A percentile compares a stretch with the other conserved stretches of the same genome.
phyloP scores from a whole-genome alignment of 2,329 filamentous ascomycete genomes.

The Boeremia exigua region DNA sequence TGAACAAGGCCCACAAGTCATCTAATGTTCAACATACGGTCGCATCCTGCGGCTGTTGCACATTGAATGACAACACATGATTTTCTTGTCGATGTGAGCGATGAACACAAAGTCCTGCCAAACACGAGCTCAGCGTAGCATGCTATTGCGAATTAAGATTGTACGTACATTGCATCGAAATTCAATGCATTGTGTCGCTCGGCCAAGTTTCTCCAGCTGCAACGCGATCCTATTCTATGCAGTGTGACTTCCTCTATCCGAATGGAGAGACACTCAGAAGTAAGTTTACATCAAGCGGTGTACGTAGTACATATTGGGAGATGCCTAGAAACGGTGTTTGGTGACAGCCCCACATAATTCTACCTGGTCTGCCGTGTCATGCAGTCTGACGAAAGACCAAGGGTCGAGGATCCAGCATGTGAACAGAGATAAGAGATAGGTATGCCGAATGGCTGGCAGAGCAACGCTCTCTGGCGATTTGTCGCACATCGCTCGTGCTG shows the following conservation, averaged over 20 bases:
- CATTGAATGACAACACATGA: background rate
- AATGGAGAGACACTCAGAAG: slow-evolving; percentile 17
- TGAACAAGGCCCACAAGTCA: slow-evolving; percentile 5
- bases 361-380: slow-evolving; percentile 24
- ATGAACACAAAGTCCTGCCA: background rate
- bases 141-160: background rate
- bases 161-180: background rate
- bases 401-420: slow-evolving; percentile 17
- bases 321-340: slow-evolving; percentile 17
- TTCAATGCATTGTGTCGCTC: background rate
- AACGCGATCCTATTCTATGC: background rate
- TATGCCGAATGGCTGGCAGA: background rate
- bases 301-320: background rate
- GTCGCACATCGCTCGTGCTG: background rate
- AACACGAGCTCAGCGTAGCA: background rate
- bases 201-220: background rate
- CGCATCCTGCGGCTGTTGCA: background rate
- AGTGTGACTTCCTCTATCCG: background rate
- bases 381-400: slow-evolving; percentile 15
- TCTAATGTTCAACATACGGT: background rate
- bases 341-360: slow-evolving; percentile 29
- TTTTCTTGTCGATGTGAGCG: background rate
- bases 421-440: slow-evolving; percentile 24
- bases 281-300: slow-evolving; percentile 40
- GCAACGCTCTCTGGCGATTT: background rate